Conservation (phyloP, 306 rosid species). For the Bauhinia variegata region DNA sequence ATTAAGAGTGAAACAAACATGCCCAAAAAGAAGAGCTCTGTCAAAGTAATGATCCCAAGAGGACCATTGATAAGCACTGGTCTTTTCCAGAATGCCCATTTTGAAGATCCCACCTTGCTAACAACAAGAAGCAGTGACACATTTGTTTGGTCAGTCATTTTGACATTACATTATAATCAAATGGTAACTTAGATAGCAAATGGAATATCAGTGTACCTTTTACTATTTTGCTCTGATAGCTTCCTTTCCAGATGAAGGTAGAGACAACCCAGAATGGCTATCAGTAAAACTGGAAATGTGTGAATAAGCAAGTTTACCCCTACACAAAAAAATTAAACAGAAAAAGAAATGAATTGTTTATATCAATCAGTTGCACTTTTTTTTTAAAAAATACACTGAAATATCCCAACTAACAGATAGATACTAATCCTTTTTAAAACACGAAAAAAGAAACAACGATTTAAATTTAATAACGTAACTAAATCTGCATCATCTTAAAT, state of each 20-base stretch:
- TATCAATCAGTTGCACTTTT: not conserved
- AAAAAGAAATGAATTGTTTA: too few species aligned
- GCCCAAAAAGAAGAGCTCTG: conserved; percentile 45
- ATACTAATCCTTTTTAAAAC: too few species aligned
- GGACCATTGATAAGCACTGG: conserved; percentile 51
- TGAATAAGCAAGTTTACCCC: conserved; percentile 50
- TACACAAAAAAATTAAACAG: not conserved
- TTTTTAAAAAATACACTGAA: too few species aligned
- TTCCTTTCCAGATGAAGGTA: conserved; percentile 48
- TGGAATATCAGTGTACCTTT: conserved; percentile 36
- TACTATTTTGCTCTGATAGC: conserved; percentile 11
- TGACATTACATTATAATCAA: too few species aligned
- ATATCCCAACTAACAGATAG: too few species aligned
- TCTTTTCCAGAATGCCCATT: conserved; percentile 47
- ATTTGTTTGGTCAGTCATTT: conserved; percentile 3
- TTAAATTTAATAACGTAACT: too few species aligned
- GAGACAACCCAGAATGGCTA: conserved; percentile 49
- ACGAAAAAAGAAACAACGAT: too few species aligned
- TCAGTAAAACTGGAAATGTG: conserved; percentile 51
- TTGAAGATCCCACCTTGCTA: conserved; percentile 31
- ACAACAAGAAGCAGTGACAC: conserved; percentile 27
- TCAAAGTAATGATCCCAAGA: conserved; percentile 57
- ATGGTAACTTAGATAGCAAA: not conserved
- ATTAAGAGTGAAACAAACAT: conserved; percentile 54
- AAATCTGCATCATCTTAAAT: too few species aligned